Evolutionary conservation across 202 grass and related monocot genomes (phyloP).

Genomic region (Zoysia matrella): DNA sequence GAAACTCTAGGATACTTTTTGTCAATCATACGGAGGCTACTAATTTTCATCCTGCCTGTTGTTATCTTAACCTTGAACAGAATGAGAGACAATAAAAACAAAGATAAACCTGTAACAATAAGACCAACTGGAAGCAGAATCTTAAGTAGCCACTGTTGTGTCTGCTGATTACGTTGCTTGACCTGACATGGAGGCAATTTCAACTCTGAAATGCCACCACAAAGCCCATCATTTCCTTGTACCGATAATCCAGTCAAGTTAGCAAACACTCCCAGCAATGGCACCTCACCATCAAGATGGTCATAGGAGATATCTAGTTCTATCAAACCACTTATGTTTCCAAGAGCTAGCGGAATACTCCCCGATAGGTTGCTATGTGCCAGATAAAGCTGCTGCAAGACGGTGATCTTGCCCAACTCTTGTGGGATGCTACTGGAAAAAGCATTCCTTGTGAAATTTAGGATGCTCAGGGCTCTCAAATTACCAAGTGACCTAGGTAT

Average conservation of each 20-base stretch:
- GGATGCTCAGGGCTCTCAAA: conserved; percentile 33
- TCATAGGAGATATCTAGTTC: conserved; percentile 49
- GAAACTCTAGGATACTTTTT: conserved; percentile 45
- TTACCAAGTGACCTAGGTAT: conserved; percentile 37
- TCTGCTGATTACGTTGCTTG: neutral
- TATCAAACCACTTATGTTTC: conserved; percentile 22
- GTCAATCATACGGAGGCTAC: neutral
- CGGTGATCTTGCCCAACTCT: conserved; percentile 25
- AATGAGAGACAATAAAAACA: neutral
- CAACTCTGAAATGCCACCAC: conserved; percentile 47
- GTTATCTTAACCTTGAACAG: conserved; percentile 18
- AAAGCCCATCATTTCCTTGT: conserved; percentile 47
- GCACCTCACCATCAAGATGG: conserved; percentile 32
- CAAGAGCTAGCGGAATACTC: conserved; percentile 28
- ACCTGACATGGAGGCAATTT: conserved; percentile 33
- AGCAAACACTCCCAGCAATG: conserved; percentile 23
- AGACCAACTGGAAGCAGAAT: conserved; percentile 20
- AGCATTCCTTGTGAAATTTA: conserved; percentile 38
- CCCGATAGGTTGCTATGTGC: conserved; percentile 48
- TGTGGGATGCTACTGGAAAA: conserved; percentile 38
- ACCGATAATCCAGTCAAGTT: conserved; percentile 29
- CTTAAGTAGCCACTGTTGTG: neutral
- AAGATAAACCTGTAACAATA: conserved; percentile 10
- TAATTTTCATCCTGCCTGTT: neutral
- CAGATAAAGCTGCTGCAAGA: conserved; percentile 34